Evolutionary conservation across 2,329 filamentous ascomycete genomes (phyloP).

Genomic region (Didymella pinodella): DNA sequence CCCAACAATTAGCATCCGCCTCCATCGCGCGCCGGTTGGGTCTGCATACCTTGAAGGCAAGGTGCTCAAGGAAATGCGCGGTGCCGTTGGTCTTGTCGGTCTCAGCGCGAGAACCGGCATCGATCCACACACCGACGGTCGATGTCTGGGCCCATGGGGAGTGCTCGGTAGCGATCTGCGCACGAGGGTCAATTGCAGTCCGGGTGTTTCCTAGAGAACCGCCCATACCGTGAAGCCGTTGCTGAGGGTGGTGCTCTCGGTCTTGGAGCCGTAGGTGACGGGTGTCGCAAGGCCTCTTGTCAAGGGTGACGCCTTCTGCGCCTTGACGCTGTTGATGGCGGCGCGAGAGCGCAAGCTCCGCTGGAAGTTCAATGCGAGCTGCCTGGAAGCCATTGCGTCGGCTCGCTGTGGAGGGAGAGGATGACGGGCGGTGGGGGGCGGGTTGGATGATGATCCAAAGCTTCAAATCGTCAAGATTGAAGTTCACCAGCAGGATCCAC

Average conservation of each 20-base stretch:
- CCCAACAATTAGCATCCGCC: constrained; percentile 36
- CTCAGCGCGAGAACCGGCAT: constrained; percentile 97
- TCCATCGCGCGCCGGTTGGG: constrained; percentile 3
- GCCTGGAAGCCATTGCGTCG: constrained; percentile 86
- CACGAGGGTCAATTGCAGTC: constrained; percentile 45
- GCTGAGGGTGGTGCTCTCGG: constrained; percentile 93
- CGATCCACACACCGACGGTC: constrained; percentile 98
- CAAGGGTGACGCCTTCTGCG: constrained; percentile 64
- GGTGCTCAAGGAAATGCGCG: constrained; percentile 98
- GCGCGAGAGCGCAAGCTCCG: constrained; percentile 88
- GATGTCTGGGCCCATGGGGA: constrained; percentile 98
- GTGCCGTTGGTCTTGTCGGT: constrained; percentile 99
- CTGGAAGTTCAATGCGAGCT: constrained; percentile 93
- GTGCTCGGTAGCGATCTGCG: constrained; percentile 94
- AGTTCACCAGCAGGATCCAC: constrained; percentile 2
- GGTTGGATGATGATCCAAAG: constrained; percentile 39
- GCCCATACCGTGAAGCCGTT: constrained; percentile 90
- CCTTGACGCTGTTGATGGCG: constrained; percentile 76
- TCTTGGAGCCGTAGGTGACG: constrained; percentile 76
- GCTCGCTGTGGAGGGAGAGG: constrained; percentile 37
- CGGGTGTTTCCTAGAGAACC: constrained; percentile 21
- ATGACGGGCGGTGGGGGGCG: constrained; percentile 39
- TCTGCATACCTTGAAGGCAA: constrained; percentile 91
- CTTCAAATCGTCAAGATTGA: constrained; percentile 19
- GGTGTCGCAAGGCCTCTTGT: constrained; percentile 91